These are phyloP conservation scores for thale cress (Arabidopsis thaliana) DNA, from an alignment of 345 rosid genomes.

Conservation along the genomic window TAIR10.1 NC_003071.7:18227501-18228000, in stretches of 20 bases:
- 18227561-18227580: slow-evolving; percentile 81
- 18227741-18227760: slow-evolving; percentile 99
- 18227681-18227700: slow-evolving; percentile 70
- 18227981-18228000: slow-evolving; percentile 30
- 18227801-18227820: slow-evolving; percentile 94
- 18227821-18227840: slow-evolving; percentile 91
- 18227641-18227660: slow-evolving; percentile 77
- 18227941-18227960: slow-evolving; percentile 7
- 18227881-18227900: slow-evolving; percentile 68
- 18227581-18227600: slow-evolving; percentile 93
- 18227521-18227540: slow-evolving; percentile 81
- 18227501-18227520: slow-evolving; percentile 79
- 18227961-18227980: background rate
- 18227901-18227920: background rate
- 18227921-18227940: background rate
- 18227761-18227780: slow-evolving; percentile 91
- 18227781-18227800: slow-evolving; percentile 80
- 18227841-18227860: slow-evolving; percentile 90
- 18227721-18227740: slow-evolving; percentile 96
- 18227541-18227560: slow-evolving; percentile 85
- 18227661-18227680: slow-evolving; percentile 61
- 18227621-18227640: slow-evolving; percentile 75
- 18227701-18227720: slow-evolving; percentile 82
- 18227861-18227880: slow-evolving; percentile 85
- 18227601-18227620: slow-evolving; percentile 81